Evolutionary conservation across 495 filamentous ascomycete species (phyloP).

Genomic region (Chlorociboria aeruginascens): DNA sequence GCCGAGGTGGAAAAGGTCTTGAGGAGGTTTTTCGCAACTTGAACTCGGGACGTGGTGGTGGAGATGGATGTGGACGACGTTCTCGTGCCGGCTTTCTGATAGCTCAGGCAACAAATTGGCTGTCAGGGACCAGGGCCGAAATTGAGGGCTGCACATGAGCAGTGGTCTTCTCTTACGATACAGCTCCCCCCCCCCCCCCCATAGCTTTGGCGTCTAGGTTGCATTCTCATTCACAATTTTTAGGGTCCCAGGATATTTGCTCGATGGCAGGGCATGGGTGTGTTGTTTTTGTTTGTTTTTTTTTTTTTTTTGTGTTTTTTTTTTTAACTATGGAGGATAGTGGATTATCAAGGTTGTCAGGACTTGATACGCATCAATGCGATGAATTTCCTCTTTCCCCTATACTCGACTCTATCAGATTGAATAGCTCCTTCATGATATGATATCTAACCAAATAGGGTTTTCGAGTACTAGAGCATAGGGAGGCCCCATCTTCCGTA

Average conservation of each 20-base stretch:
- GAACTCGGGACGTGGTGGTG: background rate
- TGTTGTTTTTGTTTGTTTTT: slow-evolving; percentile 12
- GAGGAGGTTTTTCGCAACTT: slow-evolving; percentile 45
- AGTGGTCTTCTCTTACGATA: slow-evolving; percentile 14
- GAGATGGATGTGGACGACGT: slow-evolving; percentile 6
- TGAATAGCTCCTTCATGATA: too few species aligned
- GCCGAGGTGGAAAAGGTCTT: slow-evolving; percentile 59
- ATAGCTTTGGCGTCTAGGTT: slow-evolving; percentile 15
- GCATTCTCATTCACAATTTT: background rate
- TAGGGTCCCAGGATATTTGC: background rate
- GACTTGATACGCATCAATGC: background rate
- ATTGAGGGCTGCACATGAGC: slow-evolving; percentile 14
- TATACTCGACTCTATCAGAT: too few species aligned
- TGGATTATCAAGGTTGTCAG: slow-evolving; percentile 4
- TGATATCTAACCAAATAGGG: too few species aligned
- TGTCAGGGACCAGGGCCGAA: slow-evolving; percentile 12
- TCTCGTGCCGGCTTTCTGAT: slow-evolving; percentile 11
- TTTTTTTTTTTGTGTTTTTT: too few species aligned
- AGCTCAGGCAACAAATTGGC: slow-evolving; percentile 11
- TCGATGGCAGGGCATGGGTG: slow-evolving; percentile 4
- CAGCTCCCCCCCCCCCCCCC: too few species aligned
- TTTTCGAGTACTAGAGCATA: too few species aligned
- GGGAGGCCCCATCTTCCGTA: too few species aligned
- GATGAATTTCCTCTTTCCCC: too few species aligned
- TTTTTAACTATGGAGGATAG: background rate